These are phyloP conservation scores for Cordyceps cicadae DNA, from an alignment of 2,329 filamentous ascomycete species.

Conservation along the genomic window DNA sequence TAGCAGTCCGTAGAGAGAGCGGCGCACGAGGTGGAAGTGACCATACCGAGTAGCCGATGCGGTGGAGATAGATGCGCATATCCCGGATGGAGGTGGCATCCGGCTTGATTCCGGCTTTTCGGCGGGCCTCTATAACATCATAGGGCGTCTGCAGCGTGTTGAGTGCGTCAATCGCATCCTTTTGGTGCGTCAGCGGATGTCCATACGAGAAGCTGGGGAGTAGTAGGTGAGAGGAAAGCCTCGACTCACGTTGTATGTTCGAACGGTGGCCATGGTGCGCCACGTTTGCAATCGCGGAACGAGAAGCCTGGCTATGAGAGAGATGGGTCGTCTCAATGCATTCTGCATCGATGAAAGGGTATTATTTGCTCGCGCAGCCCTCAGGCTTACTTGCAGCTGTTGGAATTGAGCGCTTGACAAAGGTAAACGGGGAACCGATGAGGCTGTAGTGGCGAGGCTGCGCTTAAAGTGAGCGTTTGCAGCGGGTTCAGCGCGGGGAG, in stretches of 20 bases:
- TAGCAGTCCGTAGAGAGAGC: no score
- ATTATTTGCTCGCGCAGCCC: not conserved
- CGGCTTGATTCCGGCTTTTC: slow-evolving; percentile 62
- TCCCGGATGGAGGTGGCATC: slow-evolving; percentile 65
- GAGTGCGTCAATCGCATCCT: slow-evolving; percentile 80
- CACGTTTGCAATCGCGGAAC: not conserved
- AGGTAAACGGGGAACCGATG: not conserved
- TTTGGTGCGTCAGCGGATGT: not conserved
- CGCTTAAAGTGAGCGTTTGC: no score
- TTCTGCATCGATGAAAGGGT: slow-evolving; percentile 23
- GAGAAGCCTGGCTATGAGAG: slow-evolving; percentile 17
- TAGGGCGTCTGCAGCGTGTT: slow-evolving; percentile 90
- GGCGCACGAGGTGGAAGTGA: not conserved
- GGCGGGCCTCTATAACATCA: slow-evolving; percentile 67
- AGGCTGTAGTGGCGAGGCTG: not conserved
- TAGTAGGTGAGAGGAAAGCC: not conserved
- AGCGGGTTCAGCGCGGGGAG: no score
- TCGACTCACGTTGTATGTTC: slow-evolving; percentile 28
- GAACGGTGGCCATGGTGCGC: slow-evolving; percentile 18
- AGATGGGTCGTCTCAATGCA: slow-evolving; percentile 22
- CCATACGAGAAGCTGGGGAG: not conserved
- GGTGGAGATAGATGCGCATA: slow-evolving; percentile 68
- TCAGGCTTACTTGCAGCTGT: not conserved
- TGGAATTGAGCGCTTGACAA: not conserved
- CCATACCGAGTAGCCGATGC: slow-evolving; percentile 63